Conservation (phyloP, 169 alveolate species). For the Cryptosporidium ryanae region DNA sequence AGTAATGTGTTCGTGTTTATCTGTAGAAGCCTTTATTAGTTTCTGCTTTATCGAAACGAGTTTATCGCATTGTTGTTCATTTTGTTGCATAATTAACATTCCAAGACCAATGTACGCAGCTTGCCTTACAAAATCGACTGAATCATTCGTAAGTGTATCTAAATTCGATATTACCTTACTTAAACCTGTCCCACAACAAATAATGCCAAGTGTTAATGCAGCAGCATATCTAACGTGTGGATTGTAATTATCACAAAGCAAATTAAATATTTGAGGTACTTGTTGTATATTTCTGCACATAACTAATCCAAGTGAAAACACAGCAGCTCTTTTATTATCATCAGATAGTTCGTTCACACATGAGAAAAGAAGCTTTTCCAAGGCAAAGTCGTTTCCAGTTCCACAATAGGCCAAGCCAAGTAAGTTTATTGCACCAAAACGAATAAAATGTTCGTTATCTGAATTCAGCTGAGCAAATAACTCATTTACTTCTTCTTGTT, state of each 20-base stretch:
- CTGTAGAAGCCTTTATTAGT: conserved; percentile 87
- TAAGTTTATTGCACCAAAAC: conserved; percentile 98
- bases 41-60: conserved; percentile 82
- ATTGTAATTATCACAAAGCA: conserved; percentile 94
- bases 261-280: conserved; percentile 90
- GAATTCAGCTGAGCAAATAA: conserved; percentile 87
- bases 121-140: conserved; percentile 96
- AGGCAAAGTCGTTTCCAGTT: conserved; percentile 89
- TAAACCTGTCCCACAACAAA: conserved; percentile 95
- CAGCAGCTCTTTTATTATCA: conserved; percentile 99
- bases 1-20: conserved; percentile 94
- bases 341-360: conserved; percentile 98
- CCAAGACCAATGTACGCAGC: conserved; percentile 93
- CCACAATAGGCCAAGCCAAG: conserved; percentile 99
- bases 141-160: conserved; percentile 93
- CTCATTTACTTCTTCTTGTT: conserved; percentile 94
- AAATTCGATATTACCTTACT: conserved; percentile 91
- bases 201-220: conserved; percentile 97
- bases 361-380: conserved; percentile 93
- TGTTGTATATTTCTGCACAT: conserved; percentile 84
- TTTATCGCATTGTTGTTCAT: conserved; percentile 86
- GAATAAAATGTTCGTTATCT: conserved; percentile 94
- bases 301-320: conserved; percentile 94
- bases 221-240: conserved; percentile 99
- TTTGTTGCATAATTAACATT: conserved; percentile 87